Evolutionary conservation across 2,329 filamentous ascomycete genomes (phyloP), one percentile per base, ranked within the genome.

Genomic region (Penicillium sp.): DNA sequence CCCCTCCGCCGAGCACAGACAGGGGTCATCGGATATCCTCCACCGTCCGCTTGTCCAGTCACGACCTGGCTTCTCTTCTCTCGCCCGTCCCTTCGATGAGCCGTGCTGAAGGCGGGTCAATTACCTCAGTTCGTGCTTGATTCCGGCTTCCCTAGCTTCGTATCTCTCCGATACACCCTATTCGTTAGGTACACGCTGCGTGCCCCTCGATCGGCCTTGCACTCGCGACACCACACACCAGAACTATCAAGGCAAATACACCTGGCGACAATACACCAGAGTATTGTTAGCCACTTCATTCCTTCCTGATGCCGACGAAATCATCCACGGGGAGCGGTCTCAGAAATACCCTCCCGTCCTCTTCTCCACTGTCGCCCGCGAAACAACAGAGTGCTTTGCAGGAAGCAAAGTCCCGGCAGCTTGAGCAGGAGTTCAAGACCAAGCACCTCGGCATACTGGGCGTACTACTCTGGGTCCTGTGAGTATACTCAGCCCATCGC

Each of bases 391-490:
- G 59, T 31, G 68, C 56, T 24, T 49, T 60, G 37, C 70, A 73
- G 55, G 71, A 71, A 56, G 61, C 64, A 33, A 66, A 66, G 57
- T 63, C 69, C 50, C 65, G 68, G 58, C 61, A 64, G 50, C 64
- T 73, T 58, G 77, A 78, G 62, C 62, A 63, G 51, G 71, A 75
- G 40, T 78, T 79, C 54, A 78, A 74, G 60, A 54, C 63, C 11
- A 75, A 72, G 55, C 77, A 79, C 60, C 40, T 74, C 31, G 70
- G 75, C 19, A 63, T 76, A 22, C 55, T 78, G 55, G 75, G 73
- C 27, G 68, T 78, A 41, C 65, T 78, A 41, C 65, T 62, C 24
- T 79, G 77, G 76, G 71, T 79, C 56, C 57, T 77, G 76, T 78
- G 68, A 77, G 75, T 72, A 35, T 33, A 13, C 31, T 24, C 49